Conservation (phyloP, 2,329 filamentous ascomycete genomes). For the Cercospora sp. region DNA sequence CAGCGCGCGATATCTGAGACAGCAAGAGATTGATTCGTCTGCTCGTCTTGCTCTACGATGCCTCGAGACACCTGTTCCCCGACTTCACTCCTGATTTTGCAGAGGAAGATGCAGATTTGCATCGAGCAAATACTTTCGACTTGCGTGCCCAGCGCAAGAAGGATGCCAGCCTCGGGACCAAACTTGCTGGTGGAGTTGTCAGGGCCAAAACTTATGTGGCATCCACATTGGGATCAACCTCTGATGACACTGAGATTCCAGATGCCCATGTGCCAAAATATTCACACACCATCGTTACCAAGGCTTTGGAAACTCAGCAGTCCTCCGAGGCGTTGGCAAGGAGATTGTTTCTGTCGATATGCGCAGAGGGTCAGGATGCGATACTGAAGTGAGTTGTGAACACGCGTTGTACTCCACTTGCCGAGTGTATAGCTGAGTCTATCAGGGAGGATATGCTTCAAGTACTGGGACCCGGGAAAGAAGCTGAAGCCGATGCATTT, state of each 20-base stretch:
- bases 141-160: constrained; percentile 47
- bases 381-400: constrained; percentile 21
- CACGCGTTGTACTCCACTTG: not conserved
- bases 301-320: constrained; percentile 32
- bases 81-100: constrained; percentile 78
- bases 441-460: constrained; percentile 27
- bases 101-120: constrained; percentile 78
- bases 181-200: constrained; percentile 49
- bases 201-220: constrained; percentile 75
- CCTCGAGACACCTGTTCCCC: constrained; percentile 75
- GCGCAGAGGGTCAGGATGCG: constrained; percentile 27
- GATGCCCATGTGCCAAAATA: constrained; percentile 59
- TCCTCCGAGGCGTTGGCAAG: constrained; percentile 37
- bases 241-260: constrained; percentile 84
- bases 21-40: constrained; percentile 75
- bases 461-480: constrained; percentile 31
- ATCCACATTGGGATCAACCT: constrained; percentile 77
- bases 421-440: not conserved
- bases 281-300: constrained; percentile 32
- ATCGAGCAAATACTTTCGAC: constrained; percentile 63
- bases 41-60: constrained; percentile 75
- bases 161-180: constrained; percentile 52
- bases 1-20: constrained; percentile 66
- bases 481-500: constrained; percentile 34
- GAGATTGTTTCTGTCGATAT: constrained; percentile 38